Evolutionary conservation across 257 asterid genomes (phyloP).

Genomic region (Echium plantagineum): DNA sequence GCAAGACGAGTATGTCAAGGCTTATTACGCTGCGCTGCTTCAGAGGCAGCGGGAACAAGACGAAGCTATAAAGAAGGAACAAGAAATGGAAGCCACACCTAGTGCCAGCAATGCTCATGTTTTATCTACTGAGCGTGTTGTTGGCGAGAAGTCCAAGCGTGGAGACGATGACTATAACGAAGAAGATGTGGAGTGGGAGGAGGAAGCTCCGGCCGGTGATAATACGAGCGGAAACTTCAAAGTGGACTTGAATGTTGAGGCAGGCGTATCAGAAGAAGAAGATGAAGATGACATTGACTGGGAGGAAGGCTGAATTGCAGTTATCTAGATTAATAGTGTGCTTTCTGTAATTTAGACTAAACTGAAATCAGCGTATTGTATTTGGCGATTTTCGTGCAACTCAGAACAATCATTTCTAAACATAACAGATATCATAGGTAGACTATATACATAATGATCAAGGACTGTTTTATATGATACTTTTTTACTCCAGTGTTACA

Average conservation of each 20-base stretch:
- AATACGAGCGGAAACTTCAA: constrained; percentile 33
- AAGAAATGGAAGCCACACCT: constrained; percentile 22
- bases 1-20: constrained; percentile 77
- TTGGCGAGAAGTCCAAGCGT: constrained; percentile 68
- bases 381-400: no score
- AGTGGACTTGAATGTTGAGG: constrained; percentile 70
- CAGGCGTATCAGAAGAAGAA: constrained; percentile 41
- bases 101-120: constrained; percentile 17
- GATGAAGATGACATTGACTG: constrained; percentile 58
- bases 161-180: constrained; percentile 39
- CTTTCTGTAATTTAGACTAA: no score
- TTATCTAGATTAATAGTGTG: no score
- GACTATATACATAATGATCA: no score
- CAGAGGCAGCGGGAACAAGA: constrained; percentile 49
- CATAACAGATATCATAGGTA: no score
- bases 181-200: constrained; percentile 80
- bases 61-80: constrained; percentile 21
- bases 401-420: no score
- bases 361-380: no score
- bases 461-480: no score
- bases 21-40: constrained; percentile 76
- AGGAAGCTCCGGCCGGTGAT: constrained; percentile 50
- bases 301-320: constrained; percentile 57
- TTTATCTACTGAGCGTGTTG: constrained; percentile 49
- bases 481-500: no score